These are phyloP conservation scores for Raddia guianensis DNA, from an alignment of 176 grass and related monocot species.

Conservation along the genomic window DNA sequence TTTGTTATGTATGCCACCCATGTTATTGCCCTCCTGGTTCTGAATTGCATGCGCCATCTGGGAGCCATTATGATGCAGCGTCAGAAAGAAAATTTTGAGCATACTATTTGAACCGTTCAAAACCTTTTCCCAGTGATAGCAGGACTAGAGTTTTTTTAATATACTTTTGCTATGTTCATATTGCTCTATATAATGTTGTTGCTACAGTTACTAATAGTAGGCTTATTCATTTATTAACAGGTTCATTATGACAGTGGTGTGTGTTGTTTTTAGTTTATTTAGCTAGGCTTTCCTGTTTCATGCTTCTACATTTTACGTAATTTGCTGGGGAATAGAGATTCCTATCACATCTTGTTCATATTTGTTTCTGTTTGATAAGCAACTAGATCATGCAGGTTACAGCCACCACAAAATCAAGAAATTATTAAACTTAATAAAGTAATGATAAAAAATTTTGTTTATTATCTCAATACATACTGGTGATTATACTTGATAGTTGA, in stretches of 20 bases:
- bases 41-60: neutral
- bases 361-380: conserved; percentile 17
- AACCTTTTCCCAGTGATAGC: neutral
- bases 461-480: neutral
- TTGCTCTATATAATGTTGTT: neutral
- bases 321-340: neutral
- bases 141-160: neutral
- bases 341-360: neutral
- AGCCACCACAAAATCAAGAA: neutral
- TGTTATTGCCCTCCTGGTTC: neutral
- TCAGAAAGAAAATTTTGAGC: neutral
- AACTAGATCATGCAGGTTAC: neutral
- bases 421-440: neutral
- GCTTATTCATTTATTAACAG: neutral
- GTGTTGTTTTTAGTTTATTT: neutral
- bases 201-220: neutral
- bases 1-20: conserved; percentile 1
- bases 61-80: conserved; percentile 5
- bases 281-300: neutral
- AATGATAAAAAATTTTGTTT: neutral
- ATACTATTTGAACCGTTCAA: neutral
- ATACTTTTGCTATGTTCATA: neutral
- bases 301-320: neutral
- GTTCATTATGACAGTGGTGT: neutral
- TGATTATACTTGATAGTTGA: conserved; percentile 13